phyloP scores from a whole-genome alignment of 768 basidiomycete species.

The Agrocybe pediades region DNA sequence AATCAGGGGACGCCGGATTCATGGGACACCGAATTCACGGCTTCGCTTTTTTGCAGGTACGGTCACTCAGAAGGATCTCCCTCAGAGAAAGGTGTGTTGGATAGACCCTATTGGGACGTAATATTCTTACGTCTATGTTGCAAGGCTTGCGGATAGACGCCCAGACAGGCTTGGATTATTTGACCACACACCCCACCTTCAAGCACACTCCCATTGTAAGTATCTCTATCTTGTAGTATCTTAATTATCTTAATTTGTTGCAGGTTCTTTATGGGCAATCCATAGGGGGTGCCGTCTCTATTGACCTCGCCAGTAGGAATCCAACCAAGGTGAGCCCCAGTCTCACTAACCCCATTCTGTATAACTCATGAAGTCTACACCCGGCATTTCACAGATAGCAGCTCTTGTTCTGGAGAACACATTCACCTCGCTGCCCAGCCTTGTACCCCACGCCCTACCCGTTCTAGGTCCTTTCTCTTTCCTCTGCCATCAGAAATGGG shows the following conservation, averaged over 20 bases:
- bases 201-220: slow-evolving; percentile 69
- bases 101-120: neutral
- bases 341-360: slow-evolving; percentile 10
- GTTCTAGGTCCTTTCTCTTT: slow-evolving; percentile 71
- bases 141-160: slow-evolving; percentile 82
- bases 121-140: neutral
- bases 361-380: neutral
- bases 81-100: slow-evolving; percentile 70
- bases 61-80: slow-evolving; percentile 87
- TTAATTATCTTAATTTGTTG: neutral
- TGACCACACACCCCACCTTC: slow-evolving; percentile 63
- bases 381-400: slow-evolving; percentile 49
- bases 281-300: slow-evolving; percentile 91
- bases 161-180: slow-evolving; percentile 78
- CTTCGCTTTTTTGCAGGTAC: slow-evolving; percentile 58
- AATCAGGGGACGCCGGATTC: too few relatives aligned
- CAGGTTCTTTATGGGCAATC: slow-evolving; percentile 83
- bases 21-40: too few relatives aligned
- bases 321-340: slow-evolving; percentile 51
- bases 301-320: slow-evolving; percentile 84
- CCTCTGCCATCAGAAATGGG: slow-evolving; percentile 89
- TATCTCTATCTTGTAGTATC: neutral
- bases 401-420: slow-evolving; percentile 94
- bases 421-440: slow-evolving; percentile 79
- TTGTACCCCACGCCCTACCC: slow-evolving; percentile 84